Conservation (phyloP, 176 grass and related monocot genomes). For the Zoysia pacifica region DNA sequence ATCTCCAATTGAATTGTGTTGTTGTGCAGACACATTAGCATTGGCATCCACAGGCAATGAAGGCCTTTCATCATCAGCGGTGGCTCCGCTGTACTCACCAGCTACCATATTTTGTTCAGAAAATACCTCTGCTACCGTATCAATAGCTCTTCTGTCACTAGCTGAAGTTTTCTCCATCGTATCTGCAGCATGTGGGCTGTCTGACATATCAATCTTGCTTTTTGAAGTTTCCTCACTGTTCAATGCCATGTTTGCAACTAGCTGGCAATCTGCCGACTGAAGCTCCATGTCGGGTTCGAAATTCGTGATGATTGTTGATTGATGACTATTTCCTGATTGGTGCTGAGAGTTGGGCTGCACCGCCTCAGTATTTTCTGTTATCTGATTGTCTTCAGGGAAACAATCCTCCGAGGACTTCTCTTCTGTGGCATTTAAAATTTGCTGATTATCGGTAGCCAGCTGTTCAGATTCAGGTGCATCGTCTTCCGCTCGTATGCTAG, state of each 20-base stretch:
- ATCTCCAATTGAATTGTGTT: no score
- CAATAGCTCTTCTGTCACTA: background rate
- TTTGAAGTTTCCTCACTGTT: background rate
- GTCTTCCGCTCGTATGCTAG: background rate
- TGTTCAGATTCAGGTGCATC: background rate
- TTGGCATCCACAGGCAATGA: background rate
- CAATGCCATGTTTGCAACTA: background rate
- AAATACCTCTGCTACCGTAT: background rate
- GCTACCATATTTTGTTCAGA: background rate
- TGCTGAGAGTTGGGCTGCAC: background rate
- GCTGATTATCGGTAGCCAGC: background rate
- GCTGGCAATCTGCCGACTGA: background rate
- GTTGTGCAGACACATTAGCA: no score
- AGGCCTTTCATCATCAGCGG: background rate
- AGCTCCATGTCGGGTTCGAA: background rate
- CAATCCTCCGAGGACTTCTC: background rate
- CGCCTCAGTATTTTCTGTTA: background rate
- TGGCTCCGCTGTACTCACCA: background rate
- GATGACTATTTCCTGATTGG: background rate
- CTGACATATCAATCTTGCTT: background rate
- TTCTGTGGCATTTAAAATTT: background rate
- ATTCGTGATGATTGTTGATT: background rate
- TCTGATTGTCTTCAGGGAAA: background rate
- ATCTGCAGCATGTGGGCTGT: background rate
- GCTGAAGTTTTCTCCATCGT: background rate